These are phyloP conservation scores for Fusarium agapanthi DNA, from an alignment of 2,329 filamentous ascomycete genomes.

Conservation along the genomic window DNA sequence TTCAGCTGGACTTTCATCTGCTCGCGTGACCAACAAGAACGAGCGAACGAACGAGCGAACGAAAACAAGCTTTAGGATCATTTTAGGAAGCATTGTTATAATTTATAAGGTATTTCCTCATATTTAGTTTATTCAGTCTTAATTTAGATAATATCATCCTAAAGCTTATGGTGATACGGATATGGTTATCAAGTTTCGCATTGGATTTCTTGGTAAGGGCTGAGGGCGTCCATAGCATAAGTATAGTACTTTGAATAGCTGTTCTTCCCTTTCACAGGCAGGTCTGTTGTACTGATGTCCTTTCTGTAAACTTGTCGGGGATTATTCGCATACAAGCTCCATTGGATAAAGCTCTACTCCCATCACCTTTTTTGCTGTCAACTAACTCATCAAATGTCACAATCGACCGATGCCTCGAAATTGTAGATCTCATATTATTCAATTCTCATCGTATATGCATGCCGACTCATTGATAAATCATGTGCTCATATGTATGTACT, in stretches of 20 bases:
- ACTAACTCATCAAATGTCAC: not conserved
- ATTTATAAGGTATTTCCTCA: no score
- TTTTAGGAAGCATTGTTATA: no score
- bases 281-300: not conserved
- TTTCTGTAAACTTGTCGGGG: not conserved
- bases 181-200: no score
- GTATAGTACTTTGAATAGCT: not conserved
- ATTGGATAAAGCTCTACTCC: no score
- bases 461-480: not conserved
- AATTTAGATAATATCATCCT: no score
- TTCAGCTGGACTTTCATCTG: not conserved
- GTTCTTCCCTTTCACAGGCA: not conserved
- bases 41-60: no score
- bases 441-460: not conserved
- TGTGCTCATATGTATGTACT: constrained; percentile 5
- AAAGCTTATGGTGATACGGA: no score
- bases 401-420: not conserved
- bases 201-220: no score
- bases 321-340: not conserved
- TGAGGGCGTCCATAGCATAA: no score
- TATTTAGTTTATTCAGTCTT: no score
- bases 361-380: not conserved
- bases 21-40: no score
- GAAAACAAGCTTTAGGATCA: no score
- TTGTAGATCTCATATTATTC: not conserved